A percentile compares a stretch with the other conserved stretches of the same genome.
phyloP scores from a whole-genome alignment of 257 asterid species.

The Penstemon eatonii region DNA sequence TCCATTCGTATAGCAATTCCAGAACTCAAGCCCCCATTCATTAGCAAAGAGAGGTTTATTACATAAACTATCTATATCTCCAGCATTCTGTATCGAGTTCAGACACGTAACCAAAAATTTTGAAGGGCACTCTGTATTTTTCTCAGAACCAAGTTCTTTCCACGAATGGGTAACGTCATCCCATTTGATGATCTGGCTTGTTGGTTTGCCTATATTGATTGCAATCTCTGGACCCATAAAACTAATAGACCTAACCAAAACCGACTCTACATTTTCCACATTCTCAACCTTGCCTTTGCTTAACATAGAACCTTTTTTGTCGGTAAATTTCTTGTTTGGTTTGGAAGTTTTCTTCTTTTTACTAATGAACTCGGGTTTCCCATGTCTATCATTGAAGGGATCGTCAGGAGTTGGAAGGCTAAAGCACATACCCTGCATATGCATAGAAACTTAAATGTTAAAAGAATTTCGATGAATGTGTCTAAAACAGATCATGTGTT shows the following conservation, averaged over 20 bases:
- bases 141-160: conserved; percentile 30
- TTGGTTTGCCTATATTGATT: conserved; percentile 37
- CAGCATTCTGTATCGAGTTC: conserved; percentile 57
- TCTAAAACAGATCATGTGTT: neutral
- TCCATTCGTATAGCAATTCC: conserved; percentile 61
- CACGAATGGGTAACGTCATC: conserved; percentile 27
- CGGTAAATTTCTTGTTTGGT: conserved; percentile 30
- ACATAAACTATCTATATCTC: conserved; percentile 30
- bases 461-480: neutral
- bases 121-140: conserved; percentile 51
- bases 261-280: conserved; percentile 25
- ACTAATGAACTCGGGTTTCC: conserved; percentile 35
- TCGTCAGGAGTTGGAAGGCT: conserved; percentile 82
- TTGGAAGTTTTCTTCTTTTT: conserved; percentile 48
- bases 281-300: conserved; percentile 21
- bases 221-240: conserved; percentile 36
- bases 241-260: conserved; percentile 23
- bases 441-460: conserved; percentile 7
- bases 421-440: conserved; percentile 87
- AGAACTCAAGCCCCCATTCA: conserved; percentile 83
- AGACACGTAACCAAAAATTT: conserved; percentile 65
- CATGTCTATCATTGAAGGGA: conserved; percentile 71
- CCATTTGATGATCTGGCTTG: conserved; percentile 25
- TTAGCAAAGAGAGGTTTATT: conserved; percentile 51
- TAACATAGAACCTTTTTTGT: conserved; percentile 32